Evolutionary conservation across 495 filamentous ascomycete genomes (phyloP).

Genomic region (Ramalina intermedia): DNA sequence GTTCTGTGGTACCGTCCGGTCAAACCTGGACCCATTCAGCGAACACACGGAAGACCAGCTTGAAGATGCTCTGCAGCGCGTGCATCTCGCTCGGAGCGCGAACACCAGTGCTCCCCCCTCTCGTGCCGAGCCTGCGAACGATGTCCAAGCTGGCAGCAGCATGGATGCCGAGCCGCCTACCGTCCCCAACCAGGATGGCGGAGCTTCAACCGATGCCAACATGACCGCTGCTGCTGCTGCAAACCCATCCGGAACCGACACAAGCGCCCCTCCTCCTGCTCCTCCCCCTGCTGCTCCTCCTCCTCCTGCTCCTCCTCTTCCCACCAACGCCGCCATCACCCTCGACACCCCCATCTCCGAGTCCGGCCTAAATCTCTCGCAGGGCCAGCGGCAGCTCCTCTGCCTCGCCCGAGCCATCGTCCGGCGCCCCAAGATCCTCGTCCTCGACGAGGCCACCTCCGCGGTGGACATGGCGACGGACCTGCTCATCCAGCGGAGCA

Average conservation of each 20-base stretch:
- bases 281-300: too few species aligned
- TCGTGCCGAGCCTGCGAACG: constrained; percentile 7
- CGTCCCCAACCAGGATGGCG: too few species aligned
- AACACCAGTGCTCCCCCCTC: constrained; percentile 17
- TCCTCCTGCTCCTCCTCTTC: constrained; percentile 20
- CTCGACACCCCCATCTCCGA: constrained; percentile 53
- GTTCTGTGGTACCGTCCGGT: constrained; percentile 72
- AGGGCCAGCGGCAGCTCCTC: constrained; percentile 79
- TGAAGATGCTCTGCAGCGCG: constrained; percentile 57
- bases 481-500: constrained; percentile 64
- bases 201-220: too few species aligned
- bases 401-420: constrained; percentile 82
- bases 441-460: constrained; percentile 81
- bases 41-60: constrained; percentile 58
- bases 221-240: background rate
- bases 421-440: constrained; percentile 64
- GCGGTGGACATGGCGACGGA: constrained; percentile 85
- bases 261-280: constrained; percentile 8
- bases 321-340: constrained; percentile 47
- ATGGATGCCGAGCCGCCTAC: too few species aligned
- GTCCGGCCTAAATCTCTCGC: constrained; percentile 67
- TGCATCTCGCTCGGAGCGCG: constrained; percentile 42
- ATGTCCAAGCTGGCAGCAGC: too few species aligned
- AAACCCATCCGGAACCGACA: constrained; percentile 8
- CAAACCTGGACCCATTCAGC: constrained; percentile 71